Evolutionary conservation across 352 stramenopile genomes (phyloP), one percentile per base, ranked within the genome.

Genomic region (Phytopythium cucurbitacearum): DNA sequence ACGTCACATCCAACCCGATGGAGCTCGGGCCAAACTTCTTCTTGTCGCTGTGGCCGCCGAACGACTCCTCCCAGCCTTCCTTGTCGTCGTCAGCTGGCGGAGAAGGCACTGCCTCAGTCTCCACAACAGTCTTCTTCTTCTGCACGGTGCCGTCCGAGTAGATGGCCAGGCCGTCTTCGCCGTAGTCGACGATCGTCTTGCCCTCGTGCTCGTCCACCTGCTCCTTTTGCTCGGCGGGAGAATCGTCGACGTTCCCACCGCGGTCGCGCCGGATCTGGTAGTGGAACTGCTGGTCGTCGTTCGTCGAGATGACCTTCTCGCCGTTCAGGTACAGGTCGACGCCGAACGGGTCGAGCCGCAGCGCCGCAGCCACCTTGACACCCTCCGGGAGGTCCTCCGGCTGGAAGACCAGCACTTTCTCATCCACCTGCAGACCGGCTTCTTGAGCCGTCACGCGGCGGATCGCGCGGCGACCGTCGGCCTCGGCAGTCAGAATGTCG

Each of bases 151-250:
- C 96, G 71, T 99, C 96, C 1, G 87, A 86, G 60, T 99, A 99
- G 60, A 98, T 98, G 11, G 96, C 96, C 1, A 98, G 73, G 40
- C 96, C 96, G 71, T 99, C 96, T 67, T 99, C 96, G 62, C 95
- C 97, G 57, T 99, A 99, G 59, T 98, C 96, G 3, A 96, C 90
- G 52, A 98, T 93, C 61, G 97, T 86, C 63, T 97, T 97, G 13
- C 90, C 93, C 9, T 83, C 72, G 45, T 97, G 89, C 16, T 88
- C 73, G 56, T 97, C 82, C 12, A 71, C 57, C 2, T 28, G 21
- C 4, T 71, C 60, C 38, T 40, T 57, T 63, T 67, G 59, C 15
- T 67, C 65, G 10, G 44, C 48, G 16, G 36, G 41, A 43, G 53
- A 32, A 64, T 55, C 53, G 0, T 71, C 64, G 7, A 57, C 60